Conservation (phyloP, 169 alveolate species). For the Eimeria mitis region DNA sequence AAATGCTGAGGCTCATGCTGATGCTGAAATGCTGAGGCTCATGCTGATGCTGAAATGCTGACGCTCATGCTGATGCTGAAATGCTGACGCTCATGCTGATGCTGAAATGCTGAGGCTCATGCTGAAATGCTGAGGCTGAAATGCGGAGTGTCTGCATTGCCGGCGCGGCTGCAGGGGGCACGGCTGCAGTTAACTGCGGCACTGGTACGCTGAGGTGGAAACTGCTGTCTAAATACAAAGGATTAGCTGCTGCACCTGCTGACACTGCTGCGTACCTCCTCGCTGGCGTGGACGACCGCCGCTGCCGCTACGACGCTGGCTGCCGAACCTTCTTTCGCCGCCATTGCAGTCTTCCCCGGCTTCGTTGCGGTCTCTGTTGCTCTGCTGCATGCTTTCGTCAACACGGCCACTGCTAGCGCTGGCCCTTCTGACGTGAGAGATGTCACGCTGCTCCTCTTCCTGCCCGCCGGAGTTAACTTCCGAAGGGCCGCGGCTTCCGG, state of each 20-base stretch:
- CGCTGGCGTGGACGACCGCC: constrained; percentile 79
- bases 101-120: no score
- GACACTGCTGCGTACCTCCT: constrained; percentile 80
- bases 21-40: no score
- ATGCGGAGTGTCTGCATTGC: constrained; percentile 69
- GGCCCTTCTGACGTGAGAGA: constrained; percentile 50
- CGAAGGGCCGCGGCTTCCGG: constrained; percentile 61
- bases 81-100: no score
- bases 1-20: no score
- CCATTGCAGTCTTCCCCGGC: constrained; percentile 68
- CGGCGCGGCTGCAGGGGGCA: constrained; percentile 69
- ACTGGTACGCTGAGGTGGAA: constrained; percentile 56
- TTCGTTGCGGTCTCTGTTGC: constrained; percentile 75
- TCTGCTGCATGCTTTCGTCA: constrained; percentile 58
- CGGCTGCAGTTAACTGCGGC: constrained; percentile 74
- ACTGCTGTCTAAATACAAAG: constrained; percentile 57
- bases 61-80: no score
- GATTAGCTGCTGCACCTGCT: constrained; percentile 76
- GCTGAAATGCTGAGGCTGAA: constrained; percentile 71
- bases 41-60: no score
- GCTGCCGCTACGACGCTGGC: constrained; percentile 79
- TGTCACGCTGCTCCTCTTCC: constrained; percentile 65
- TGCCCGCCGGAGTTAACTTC: constrained; percentile 62
- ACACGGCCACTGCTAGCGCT: constrained; percentile 73
- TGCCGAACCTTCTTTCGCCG: constrained; percentile 79